These are phyloP conservation scores for Persicaria tinctoria DNA, from an alignment of 148 eudicot species.

Conservation along the genomic window DNA sequence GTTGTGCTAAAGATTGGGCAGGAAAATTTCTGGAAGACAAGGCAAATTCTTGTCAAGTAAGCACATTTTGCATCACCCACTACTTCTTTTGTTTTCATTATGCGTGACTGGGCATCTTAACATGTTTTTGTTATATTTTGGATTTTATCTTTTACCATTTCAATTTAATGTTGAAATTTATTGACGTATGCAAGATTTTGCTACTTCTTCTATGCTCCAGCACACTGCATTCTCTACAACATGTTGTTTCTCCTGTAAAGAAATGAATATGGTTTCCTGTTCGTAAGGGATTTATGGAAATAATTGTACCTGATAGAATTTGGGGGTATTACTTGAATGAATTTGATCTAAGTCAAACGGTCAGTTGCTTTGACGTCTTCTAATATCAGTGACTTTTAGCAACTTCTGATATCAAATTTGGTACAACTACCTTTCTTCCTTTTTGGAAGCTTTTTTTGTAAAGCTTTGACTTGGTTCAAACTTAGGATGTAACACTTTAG, in stretches of 20 bases:
- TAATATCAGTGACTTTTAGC: not conserved
- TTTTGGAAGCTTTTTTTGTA: not conserved
- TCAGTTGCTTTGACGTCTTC: not conserved
- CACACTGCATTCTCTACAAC: not conserved
- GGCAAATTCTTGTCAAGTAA: constrained; percentile 79
- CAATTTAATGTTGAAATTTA: not conserved
- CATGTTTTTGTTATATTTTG: not conserved
- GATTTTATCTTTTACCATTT: not conserved
- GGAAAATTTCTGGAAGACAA: constrained; percentile 85
- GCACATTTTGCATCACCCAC: constrained; percentile 16
- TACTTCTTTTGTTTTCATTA: not conserved
- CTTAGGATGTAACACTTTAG: not conserved
- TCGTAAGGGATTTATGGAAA: too few species aligned
- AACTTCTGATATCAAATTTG: not conserved
- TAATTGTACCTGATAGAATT: not conserved
- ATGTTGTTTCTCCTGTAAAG: not conserved
- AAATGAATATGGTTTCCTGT: not conserved
- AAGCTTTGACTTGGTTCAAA: not conserved
- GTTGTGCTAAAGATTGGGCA: constrained; percentile 71
- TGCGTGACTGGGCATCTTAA: not conserved
- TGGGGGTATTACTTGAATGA: not conserved
- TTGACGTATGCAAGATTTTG: not conserved
- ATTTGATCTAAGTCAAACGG: not conserved
- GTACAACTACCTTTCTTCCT: too few species aligned
- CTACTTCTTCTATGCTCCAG: not conserved